Evolutionary conservation across 805 yeast genomes (phyloP), one percentile per base, ranked within the genome.

Genomic region (Scheffersomyces ergatensis): DNA sequence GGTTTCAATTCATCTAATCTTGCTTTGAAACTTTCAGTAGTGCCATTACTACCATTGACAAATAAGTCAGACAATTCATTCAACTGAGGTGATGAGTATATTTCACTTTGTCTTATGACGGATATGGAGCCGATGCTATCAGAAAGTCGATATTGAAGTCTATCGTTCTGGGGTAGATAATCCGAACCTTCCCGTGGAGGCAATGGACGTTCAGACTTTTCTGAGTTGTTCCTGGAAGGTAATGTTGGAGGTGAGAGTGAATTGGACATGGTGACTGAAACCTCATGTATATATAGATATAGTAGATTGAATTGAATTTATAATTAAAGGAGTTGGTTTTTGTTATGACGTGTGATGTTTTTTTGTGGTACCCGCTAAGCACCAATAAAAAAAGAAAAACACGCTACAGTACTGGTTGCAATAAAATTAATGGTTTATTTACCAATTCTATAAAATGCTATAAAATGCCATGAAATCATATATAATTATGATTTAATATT

Each of bases 1-100:
- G 16, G 21, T 25, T 30, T 38, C 33, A 21, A 41, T 32, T 12
- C 21, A 26, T 16, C 36, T 36, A 31, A 39, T 33, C 34, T 43
- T 38, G 9, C n/a, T 33, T 33, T 42, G 14, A 45, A 30, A n/a
- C 30, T 36, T 20, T 50, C 54, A 20, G 33, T 37, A 18, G n/a
- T n/a, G n/a, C 40, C 38, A 14, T 31, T 20, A 3, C 36, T 29
- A 27, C 37, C 42, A 29, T n/a, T 24, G 7, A 50, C 36, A 38
- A 61, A 58, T 32, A 54, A 45, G 34, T 61, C 66, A 3, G 59
- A 54, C 9, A 48, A 40, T 39, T 61, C 65, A 40, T 61, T 58
- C 51, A 60, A 46, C 33, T 39, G 47, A 1, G 62, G 60, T 11
- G 57, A 50, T 17, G 44, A 40, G 34, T 57, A 58, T 6, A 51